Base-by-base conservation (phyloP, 163 green algal genomes). In the Chlamydomonas reinhardtii region DNA sequence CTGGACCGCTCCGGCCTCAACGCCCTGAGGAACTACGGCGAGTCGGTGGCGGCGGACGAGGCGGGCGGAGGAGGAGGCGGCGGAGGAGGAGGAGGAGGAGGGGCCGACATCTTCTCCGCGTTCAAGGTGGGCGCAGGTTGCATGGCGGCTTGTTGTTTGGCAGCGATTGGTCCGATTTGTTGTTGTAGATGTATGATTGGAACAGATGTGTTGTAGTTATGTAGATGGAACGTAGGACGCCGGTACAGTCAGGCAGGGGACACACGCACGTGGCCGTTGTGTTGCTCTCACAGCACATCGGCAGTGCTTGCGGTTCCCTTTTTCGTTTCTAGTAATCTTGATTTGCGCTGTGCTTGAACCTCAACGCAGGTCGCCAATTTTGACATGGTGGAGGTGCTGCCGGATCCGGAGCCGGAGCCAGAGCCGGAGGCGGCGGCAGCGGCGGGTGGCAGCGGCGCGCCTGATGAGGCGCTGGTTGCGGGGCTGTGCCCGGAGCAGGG, bases 81-180 rank as follows among this genome's bases (percentile, higher is more conserved):
- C 6, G 48, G 48, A 17, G 48, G 48, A 22, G 48, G 91, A 8
- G 39, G 39, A 9, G 48, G 48, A 9, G 48, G 48, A 9, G 48
- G 48, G 11, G 48, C 91, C 39, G 92, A 97, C 77, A 91, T 97
- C 74, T 94, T 97, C 52, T 92, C 91, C n/a, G 92, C 93, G 8
- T 98, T 98, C 90, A 97, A 97, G 92, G 95, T 97, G 48, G 32
- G 43, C 43, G 6, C 43, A 11, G 73, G 62, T n/a, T n/a, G n/a
- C n/a, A n/a, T 83, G 72, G 22, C 43, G 72, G 39, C 65, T 35
- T n/a, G n/a, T n/a, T n/a, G n/a, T n/a, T n/a, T n/a, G n/a, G n/a
- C n/a, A n/a, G n/a, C n/a, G n/a, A n/a, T n/a, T n/a, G n/a, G n/a
- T n/a, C n/a, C n/a, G n/a, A n/a, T n/a, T n/a, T n/a, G n/a, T n/a